phyloP scores from a whole-genome alignment of 768 basidiomycete species.

The Rhodotorula diobovata region DNA sequence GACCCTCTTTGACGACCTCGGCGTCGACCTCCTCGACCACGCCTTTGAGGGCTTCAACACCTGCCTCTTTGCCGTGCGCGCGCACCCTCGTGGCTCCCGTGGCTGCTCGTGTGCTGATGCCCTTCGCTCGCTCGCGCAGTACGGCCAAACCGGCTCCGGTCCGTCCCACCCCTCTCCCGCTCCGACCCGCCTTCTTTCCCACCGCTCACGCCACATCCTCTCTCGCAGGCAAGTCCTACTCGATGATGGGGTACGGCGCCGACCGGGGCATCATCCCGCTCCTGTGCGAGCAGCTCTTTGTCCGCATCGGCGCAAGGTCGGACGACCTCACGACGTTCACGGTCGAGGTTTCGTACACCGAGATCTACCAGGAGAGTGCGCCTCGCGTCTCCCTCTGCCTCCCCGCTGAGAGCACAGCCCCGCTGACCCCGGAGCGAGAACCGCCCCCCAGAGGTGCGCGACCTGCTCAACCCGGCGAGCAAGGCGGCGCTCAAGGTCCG shows the following conservation, averaged over 20 bases:
- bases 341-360: constrained; percentile 51
- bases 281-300: constrained; percentile 87
- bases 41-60: constrained; percentile 95
- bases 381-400: no score
- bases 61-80: constrained; percentile 93
- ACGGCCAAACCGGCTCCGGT: constrained; percentile 41
- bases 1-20: constrained; percentile 88
- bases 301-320: constrained; percentile 65
- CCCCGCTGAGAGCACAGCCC: no score
- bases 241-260: constrained; percentile 52
- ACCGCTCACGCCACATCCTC: background rate
- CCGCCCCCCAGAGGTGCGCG: constrained; percentile 64
- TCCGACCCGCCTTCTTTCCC: background rate
- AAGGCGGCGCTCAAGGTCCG: constrained; percentile 91
- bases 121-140: constrained; percentile 34
- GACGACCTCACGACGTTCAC: constrained; percentile 67
- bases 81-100: background rate
- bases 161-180: constrained; percentile 1
- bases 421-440: no score
- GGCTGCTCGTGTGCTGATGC: constrained; percentile 45
- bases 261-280: constrained; percentile 98
- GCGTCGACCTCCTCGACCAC: constrained; percentile 89
- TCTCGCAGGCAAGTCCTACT: constrained; percentile 45
- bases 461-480: constrained; percentile 95
- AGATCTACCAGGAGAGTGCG: constrained; percentile 79